These are phyloP conservation scores for Ascochyta pisi DNA, from an alignment of 2,329 filamentous ascomycete genomes.

Conservation along the genomic window DNA sequence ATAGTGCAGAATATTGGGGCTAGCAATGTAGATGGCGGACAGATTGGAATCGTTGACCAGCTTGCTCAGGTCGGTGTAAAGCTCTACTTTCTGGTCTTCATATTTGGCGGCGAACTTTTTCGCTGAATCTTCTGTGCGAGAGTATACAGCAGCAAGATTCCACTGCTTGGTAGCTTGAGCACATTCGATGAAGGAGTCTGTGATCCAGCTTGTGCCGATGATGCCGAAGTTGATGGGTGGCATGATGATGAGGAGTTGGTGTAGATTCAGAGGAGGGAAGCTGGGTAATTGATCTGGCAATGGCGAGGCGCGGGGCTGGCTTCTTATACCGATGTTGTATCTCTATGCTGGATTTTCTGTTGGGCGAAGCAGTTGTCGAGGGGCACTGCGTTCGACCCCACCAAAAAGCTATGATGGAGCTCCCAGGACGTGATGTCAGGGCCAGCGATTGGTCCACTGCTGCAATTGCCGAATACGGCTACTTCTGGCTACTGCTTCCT, in stretches of 20 bases:
- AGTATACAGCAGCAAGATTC: constrained; percentile 56
- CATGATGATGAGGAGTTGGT: constrained; percentile 21
- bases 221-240: constrained; percentile 52
- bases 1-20: constrained; percentile 57
- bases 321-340: constrained; percentile 2
- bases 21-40: constrained; percentile 57
- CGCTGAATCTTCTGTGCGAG: constrained; percentile 53
- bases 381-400: constrained; percentile 9
- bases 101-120: constrained; percentile 54
- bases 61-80: constrained; percentile 51
- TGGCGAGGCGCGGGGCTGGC: background rate
- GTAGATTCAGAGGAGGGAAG: background rate
- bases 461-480: constrained; percentile 8
- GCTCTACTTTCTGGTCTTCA: constrained; percentile 32
- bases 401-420: constrained; percentile 9
- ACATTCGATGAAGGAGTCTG: constrained; percentile 54
- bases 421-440: constrained; percentile 13
- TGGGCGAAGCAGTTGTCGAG: constrained; percentile 8
- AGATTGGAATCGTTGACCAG: constrained; percentile 50
- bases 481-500: constrained; percentile 3
- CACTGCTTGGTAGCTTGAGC: constrained; percentile 54
- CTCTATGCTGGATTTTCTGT: constrained; percentile 8
- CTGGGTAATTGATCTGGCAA: background rate
- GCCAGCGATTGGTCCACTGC: constrained; percentile 13
- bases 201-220: constrained; percentile 60